A percentile compares a stretch with the other conserved stretches of the same genome.
Evolutionary conservation across 495 filamentous ascomycete species (phyloP).

Genomic region (Physcia stellaris): DNA sequence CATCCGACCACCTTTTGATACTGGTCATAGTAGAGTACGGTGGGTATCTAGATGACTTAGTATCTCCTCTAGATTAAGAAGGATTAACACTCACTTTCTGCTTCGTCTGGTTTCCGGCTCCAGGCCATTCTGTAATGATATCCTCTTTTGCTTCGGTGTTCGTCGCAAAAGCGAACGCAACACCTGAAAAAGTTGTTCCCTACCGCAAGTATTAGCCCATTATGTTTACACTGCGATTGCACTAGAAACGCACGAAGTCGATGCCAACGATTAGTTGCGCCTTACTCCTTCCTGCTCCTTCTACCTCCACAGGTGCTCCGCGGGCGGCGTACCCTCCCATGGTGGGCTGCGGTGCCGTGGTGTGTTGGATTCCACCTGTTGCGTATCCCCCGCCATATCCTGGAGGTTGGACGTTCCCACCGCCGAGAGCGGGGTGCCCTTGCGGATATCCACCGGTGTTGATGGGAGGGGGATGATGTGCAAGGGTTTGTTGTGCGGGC

Average conservation of each 20-base stretch:
- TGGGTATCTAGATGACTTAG: constrained; percentile 46
- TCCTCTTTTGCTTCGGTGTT: constrained; percentile 66
- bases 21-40: constrained; percentile 70
- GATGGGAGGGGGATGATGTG: constrained; percentile 58
- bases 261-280: constrained; percentile 61
- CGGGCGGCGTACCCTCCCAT: constrained; percentile 35
- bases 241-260: constrained; percentile 35
- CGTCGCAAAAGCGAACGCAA: constrained; percentile 67
- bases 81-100: too few relatives aligned
- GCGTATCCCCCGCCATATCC: constrained; percentile 30
- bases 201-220: constrained; percentile 14
- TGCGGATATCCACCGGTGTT: constrained; percentile 48
- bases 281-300: constrained; percentile 64
- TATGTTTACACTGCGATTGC: not conserved
- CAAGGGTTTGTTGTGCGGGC: constrained; percentile 44
- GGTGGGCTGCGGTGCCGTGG: constrained; percentile 20
- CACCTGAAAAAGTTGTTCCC: constrained; percentile 69
- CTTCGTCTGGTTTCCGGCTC: constrained; percentile 62
- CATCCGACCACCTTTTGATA: constrained; percentile 73
- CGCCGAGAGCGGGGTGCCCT: constrained; percentile 35
- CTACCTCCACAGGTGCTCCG: constrained; percentile 62
- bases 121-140: constrained; percentile 71
- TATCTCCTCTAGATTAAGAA: too few relatives aligned
- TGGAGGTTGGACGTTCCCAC: constrained; percentile 28
- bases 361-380: constrained; percentile 13